phyloP scores from a whole-genome alignment of 225 moss, liverwort and hornwort species.

The Physcomitrellopsis africana region DNA sequence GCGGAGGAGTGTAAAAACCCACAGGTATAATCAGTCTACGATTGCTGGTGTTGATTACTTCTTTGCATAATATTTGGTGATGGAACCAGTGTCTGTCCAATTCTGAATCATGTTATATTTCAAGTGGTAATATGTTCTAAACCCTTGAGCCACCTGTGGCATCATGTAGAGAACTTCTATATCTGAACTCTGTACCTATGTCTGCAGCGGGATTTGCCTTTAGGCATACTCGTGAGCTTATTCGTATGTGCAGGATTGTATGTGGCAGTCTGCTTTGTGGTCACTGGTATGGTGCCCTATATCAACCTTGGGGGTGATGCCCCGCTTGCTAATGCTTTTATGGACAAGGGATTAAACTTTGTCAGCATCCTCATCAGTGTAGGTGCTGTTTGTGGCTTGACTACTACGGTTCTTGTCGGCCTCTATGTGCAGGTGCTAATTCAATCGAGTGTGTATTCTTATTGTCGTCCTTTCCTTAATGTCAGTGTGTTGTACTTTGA shows the following conservation, averaged over 20 bases:
- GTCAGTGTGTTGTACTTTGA: constrained; percentile 2
- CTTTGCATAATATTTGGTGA: constrained; percentile 4
- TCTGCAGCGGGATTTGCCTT: constrained; percentile 91
- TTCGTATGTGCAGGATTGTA: constrained; percentile 86
- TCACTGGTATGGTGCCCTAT: constrained; percentile 97
- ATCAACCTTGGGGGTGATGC: constrained; percentile 81
- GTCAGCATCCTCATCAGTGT: constrained; percentile 70
- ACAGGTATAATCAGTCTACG: constrained; percentile 54
- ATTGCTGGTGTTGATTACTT: constrained; percentile 9
- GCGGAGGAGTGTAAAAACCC: constrained; percentile 95
- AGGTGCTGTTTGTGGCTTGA: constrained; percentile 94
- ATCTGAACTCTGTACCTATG: constrained; percentile 36
- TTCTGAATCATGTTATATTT: constrained; percentile 22
- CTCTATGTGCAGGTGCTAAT: constrained; percentile 88
- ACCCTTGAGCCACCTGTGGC: constrained; percentile 13
- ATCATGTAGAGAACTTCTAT: neutral
- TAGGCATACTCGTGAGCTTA: constrained; percentile 87
- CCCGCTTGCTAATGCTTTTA: constrained; percentile 84
- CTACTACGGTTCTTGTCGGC: constrained; percentile 91
- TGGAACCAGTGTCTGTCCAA: neutral
- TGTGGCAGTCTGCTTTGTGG: constrained; percentile 83
- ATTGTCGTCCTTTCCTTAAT: neutral
- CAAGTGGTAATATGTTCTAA: constrained; percentile 17
- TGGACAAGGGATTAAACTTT: constrained; percentile 65
- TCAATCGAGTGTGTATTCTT: neutral